Evolutionary conservation across 495 filamentous ascomycete species (phyloP).

Genomic region (Penicillium antarcticum): DNA sequence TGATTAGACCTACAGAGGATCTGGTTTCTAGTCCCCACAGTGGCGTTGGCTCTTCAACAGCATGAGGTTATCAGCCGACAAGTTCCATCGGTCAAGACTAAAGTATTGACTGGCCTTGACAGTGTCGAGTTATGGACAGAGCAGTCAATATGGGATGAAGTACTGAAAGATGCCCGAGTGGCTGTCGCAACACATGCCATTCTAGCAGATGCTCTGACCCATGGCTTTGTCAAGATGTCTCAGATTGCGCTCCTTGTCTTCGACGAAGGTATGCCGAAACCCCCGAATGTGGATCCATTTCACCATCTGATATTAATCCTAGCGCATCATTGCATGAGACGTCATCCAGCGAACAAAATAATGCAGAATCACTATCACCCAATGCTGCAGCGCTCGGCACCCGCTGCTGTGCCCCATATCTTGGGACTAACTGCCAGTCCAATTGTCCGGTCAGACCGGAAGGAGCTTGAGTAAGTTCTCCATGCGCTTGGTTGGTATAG

Average conservation of each 20-base stretch:
- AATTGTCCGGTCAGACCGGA: slow-evolving; percentile 45
- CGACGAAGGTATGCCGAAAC: slow-evolving; percentile 71
- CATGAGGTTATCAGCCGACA: slow-evolving; percentile 56
- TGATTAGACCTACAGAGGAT: slow-evolving; percentile 51
- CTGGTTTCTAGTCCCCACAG: slow-evolving; percentile 85
- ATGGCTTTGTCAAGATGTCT: slow-evolving; percentile 73
- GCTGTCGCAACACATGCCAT: slow-evolving; percentile 78
- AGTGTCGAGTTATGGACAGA: slow-evolving; percentile 74
- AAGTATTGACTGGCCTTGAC: slow-evolving; percentile 64
- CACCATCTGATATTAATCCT: not conserved
- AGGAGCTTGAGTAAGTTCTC: slow-evolving; percentile 31
- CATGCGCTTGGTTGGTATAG: not conserved
- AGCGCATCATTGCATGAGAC: slow-evolving; percentile 35
- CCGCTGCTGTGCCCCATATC: slow-evolving; percentile 60
- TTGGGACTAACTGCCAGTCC: slow-evolving; percentile 87
- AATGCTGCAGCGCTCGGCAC: slow-evolving; percentile 23
- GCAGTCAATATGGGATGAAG: slow-evolving; percentile 66
- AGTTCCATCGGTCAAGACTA: slow-evolving; percentile 59
- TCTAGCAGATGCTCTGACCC: slow-evolving; percentile 72
- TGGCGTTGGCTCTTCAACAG: slow-evolving; percentile 74
- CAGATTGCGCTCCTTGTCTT: slow-evolving; percentile 72
- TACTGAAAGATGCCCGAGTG: slow-evolving; percentile 63
- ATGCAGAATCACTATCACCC: slow-evolving; percentile 76
- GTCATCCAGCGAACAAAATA: slow-evolving; percentile 68
- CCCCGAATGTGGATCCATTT: not conserved